Evolutionary conservation across 2,329 filamentous ascomycete species (phyloP).

Genomic region (Geosmithia flava): DNA sequence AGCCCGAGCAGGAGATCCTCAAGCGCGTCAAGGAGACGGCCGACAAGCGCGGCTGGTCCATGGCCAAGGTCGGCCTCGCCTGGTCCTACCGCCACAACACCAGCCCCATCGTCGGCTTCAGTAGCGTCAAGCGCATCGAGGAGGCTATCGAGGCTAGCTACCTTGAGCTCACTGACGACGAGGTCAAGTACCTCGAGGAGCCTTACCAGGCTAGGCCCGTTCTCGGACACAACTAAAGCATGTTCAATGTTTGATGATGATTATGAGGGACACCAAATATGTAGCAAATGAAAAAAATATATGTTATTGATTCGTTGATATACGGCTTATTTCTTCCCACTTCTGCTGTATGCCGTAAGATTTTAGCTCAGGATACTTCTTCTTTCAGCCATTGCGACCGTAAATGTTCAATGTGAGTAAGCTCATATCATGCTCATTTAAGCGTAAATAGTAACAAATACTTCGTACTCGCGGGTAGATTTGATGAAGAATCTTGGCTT

Average conservation of each 20-base stretch:
- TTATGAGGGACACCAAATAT: no score
- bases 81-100: slow-evolving; percentile 44
- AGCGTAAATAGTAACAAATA: no score
- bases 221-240: slow-evolving; percentile 1
- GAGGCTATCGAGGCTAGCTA: slow-evolving; percentile 47
- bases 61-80: slow-evolving; percentile 52
- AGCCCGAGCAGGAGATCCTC: slow-evolving; percentile 3
- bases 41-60: slow-evolving; percentile 41
- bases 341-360: not conserved
- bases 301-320: no score
- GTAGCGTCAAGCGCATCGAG: slow-evolving; percentile 42
- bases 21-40: slow-evolving; percentile 35
- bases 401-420: not conserved
- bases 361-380: not conserved
- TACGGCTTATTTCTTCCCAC: no score
- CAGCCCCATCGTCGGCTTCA: slow-evolving; percentile 50
- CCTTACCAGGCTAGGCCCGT: slow-evolving; percentile 40
- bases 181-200: slow-evolving; percentile 49
- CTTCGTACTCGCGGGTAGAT: no score
- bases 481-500: no score
- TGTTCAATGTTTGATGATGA: no score
- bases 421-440: not conserved
- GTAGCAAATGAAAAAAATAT: no score
- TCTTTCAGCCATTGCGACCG: not conserved
- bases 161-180: slow-evolving; percentile 39